Conservation (phyloP, 345 rosid species). For the Erodium maritimum region DNA sequence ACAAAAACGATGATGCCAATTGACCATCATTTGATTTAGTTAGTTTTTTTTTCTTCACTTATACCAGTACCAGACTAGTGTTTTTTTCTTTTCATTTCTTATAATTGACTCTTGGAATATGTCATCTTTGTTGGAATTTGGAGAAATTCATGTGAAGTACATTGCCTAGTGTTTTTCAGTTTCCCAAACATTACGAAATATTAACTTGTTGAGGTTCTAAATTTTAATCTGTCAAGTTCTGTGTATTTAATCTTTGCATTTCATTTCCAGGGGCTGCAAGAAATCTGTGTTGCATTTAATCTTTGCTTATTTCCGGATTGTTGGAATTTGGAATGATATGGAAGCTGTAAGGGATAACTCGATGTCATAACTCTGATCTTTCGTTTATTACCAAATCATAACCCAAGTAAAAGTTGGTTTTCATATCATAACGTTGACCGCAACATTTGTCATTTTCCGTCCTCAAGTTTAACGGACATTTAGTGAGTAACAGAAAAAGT, state of each 20-base stretch:
- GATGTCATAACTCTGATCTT: no score
- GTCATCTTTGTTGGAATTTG: not conserved
- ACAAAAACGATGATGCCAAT: slow-evolving; percentile 10
- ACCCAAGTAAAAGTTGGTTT: no score
- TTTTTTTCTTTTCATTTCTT: no score
- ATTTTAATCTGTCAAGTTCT: not conserved
- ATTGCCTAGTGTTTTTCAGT: not conserved
- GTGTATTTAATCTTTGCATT: not conserved
- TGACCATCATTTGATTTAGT: not conserved
- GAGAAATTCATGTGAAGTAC: not conserved
- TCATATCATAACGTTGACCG: no score
- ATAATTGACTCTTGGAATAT: not conserved
- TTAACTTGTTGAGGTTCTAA: not conserved
- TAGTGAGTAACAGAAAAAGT: no score
- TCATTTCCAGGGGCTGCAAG: not conserved
- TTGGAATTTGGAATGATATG: no score
- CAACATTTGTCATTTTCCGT: no score
- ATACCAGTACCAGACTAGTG: not conserved
- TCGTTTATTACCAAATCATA: no score
- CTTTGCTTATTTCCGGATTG: no score
- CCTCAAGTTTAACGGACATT: no score
- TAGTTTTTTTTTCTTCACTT: not conserved
- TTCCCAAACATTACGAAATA: not conserved
- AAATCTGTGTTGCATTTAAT: no score
- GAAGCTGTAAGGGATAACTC: no score